phyloP scores from a whole-genome alignment of 495 filamentous ascomycete species.

The Talaromyces trachyspermus region DNA sequence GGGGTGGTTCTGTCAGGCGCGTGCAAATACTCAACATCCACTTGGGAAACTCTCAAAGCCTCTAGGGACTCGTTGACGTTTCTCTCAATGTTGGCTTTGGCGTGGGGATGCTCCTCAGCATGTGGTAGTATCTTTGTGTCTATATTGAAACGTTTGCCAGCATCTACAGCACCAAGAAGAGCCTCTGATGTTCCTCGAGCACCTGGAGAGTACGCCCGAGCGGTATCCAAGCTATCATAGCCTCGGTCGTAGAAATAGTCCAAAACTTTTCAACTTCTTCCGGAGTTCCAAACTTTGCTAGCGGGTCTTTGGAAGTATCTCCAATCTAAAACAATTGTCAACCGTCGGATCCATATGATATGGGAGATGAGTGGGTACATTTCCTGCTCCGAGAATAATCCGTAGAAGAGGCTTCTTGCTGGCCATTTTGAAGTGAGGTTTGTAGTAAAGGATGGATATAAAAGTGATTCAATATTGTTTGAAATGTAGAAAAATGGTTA shows the following conservation, averaged over 20 bases:
- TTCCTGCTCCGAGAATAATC: slow-evolving; percentile 1
- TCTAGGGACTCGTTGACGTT: slow-evolving; percentile 18
- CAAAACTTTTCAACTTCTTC: slow-evolving; percentile 15
- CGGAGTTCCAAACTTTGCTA: slow-evolving; percentile 13
- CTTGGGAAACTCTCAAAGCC: slow-evolving; percentile 15
- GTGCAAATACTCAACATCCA: slow-evolving; percentile 35
- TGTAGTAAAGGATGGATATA: too few species aligned
- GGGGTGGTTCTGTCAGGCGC: slow-evolving; percentile 32
- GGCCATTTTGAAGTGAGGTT: too few species aligned
- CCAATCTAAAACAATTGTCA: slow-evolving; percentile 1
- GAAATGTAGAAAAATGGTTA: too few species aligned
- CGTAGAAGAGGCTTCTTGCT: too few species aligned
- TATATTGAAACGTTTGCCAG: slow-evolving; percentile 12
- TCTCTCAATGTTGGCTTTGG: slow-evolving; percentile 13
- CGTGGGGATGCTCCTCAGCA: slow-evolving; percentile 13
- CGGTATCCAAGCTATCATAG: slow-evolving; percentile 19
- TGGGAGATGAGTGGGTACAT: neutral
- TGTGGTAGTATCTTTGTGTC: slow-evolving; percentile 18
- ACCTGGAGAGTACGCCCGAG: slow-evolving; percentile 15
- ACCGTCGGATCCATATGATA: neutral
- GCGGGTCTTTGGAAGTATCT: slow-evolving; percentile 8
- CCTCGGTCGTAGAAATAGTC: slow-evolving; percentile 17
- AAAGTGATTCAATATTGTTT: too few species aligned
- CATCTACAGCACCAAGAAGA: slow-evolving; percentile 12
- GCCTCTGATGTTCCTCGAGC: slow-evolving; percentile 14